Evolutionary conservation across 306 rosid species (phyloP), one percentile per base, ranked within the genome.

Genomic region (Corylus avellana): DNA sequence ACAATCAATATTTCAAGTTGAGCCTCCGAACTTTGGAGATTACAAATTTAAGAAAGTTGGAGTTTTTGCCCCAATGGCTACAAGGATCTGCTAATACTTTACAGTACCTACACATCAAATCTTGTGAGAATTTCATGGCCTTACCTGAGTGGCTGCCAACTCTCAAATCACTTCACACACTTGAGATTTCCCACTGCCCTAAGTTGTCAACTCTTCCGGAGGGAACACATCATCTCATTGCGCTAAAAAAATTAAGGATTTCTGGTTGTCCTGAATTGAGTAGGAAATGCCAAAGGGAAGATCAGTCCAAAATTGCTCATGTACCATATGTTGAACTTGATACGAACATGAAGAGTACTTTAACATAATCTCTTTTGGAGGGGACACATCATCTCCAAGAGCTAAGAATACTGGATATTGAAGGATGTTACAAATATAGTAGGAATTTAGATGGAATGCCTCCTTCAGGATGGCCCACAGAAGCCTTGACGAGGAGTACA

Each of bases 1-100:
- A 42, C 7, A 44, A 53, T 9, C 70, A 0, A 12, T 49, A 27
- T 16, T 66, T 58, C 49, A 4, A 6, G 20, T 6, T 37, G 80
- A 73, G 63, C 59, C 73, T 82, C n/a, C 48, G 62, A 22, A 22
- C 10, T 9, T 35, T 79, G n/a, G 1, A 2, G 7, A 14, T 81
- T 22, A 0, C 0, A 0, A 7, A 50, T 39, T 25, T 79, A 2
- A 47, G 72, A 0, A 5, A 55, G 70, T 39, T 25, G 25, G 56
- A 18, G 12, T 53, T 20, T 3, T 48, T 87, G 63, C 88, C 87
- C 25, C 13, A 12, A 0, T 84, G 85, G 88, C 75, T 87, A 55
- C 79, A 27, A 47, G 77, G 73, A 17, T 78, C 78, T 16, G 8
- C 18, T 12, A 2, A 77, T 35, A 80, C 86, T n/a, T 71, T 82